A percentile compares a stretch with the other conserved stretches of the same genome.
Conservation (phyloP, 2,329 filamentous ascomycete genomes). For the Penicillium griseofulvum region DNA sequence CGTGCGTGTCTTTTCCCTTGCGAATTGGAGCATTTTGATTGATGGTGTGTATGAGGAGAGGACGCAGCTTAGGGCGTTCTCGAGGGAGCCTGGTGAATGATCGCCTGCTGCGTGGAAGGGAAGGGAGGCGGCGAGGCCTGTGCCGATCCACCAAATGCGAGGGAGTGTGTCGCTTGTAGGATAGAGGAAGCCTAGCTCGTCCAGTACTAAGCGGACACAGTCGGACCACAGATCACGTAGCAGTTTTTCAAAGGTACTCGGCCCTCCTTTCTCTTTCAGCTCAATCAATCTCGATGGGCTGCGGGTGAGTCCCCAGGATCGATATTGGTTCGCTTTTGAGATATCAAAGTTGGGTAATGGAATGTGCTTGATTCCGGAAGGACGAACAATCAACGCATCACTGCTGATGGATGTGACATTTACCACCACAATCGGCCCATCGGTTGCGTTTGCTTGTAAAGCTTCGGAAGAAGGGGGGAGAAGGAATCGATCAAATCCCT, state of each 20-base stretch:
- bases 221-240: too few species aligned
- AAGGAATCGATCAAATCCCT: background rate
- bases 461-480: background rate
- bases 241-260: too few species aligned
- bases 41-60: background rate
- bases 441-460: background rate
- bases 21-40: background rate
- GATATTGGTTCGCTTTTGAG: background rate
- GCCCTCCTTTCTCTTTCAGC: too few species aligned
- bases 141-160: constrained; percentile 2
- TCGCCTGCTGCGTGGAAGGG: background rate
- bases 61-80: background rate
- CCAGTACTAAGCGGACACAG: background rate
- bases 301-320: too few species aligned
- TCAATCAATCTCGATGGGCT: too few species aligned
- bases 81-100: background rate
- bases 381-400: background rate
- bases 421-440: background rate
- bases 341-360: background rate
- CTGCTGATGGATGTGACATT: background rate
- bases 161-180: background rate
- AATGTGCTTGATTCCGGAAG: too few species aligned
- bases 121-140: background rate
- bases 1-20: background rate
- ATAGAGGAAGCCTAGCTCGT: background rate